Evolutionary conservation across 169 alveolate species (phyloP).

Genomic region (Eimeria zaria): DNA sequence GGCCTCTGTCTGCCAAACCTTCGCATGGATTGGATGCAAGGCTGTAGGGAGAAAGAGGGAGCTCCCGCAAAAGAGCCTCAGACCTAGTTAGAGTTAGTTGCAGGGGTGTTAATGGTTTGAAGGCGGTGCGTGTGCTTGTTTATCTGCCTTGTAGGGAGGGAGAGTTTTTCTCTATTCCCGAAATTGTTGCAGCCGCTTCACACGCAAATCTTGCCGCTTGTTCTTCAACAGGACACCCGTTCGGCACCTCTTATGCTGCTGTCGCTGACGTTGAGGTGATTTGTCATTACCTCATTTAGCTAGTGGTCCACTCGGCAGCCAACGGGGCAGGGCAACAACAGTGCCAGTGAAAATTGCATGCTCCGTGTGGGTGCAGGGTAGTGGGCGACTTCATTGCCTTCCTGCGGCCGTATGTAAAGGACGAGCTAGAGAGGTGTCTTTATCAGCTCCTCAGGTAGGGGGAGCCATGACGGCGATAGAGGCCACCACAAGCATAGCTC

Average conservation of each 20-base stretch:
- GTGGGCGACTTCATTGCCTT: slow-evolving; percentile 68
- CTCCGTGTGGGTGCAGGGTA: slow-evolving; percentile 13
- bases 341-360: background rate
- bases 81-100: background rate
- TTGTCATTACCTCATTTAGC: background rate
- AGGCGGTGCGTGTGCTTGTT: background rate
- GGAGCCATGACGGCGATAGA: background rate
- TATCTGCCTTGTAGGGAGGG: slow-evolving; percentile 33
- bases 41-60: background rate
- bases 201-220: slow-evolving; percentile 59
- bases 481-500: background rate
- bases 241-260: slow-evolving; percentile 61
- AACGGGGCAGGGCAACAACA: background rate
- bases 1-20: background rate
- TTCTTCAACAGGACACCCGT: slow-evolving; percentile 59
- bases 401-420: slow-evolving; percentile 38
- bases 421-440: slow-evolving; percentile 53
- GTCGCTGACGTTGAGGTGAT: slow-evolving; percentile 57
- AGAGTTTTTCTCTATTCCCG: slow-evolving; percentile 12
- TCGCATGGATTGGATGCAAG: background rate
- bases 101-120: background rate
- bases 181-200: slow-evolving; percentile 43
- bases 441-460: slow-evolving; percentile 51
- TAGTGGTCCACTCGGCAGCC: background rate
- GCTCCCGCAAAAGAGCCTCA: background rate